These are phyloP conservation scores for Aspergillus arachidicola DNA, from an alignment of 2,329 filamentous ascomycete genomes.

Conservation along the genomic window DNA sequence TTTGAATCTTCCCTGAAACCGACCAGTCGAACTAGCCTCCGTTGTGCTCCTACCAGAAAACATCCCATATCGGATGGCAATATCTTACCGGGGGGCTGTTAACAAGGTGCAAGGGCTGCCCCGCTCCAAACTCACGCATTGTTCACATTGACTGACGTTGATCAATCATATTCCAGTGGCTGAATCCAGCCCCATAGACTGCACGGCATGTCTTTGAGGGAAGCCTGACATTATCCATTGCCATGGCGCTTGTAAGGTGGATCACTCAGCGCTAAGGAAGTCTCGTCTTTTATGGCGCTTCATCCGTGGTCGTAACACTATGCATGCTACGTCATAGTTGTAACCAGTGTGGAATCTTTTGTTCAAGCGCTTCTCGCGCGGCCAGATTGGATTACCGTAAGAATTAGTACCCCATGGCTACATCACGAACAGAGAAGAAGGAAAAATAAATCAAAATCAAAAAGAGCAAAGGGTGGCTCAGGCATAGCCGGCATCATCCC, in stretches of 20 bases:
- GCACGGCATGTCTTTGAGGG: neutral
- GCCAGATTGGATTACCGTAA: neutral
- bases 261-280: neutral
- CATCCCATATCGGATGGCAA: neutral
- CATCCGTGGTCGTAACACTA: neutral
- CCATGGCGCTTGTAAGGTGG: neutral
- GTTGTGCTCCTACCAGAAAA: neutral
- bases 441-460: neutral
- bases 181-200: neutral
- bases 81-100: neutral
- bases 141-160: neutral
- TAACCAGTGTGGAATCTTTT: too few species aligned
- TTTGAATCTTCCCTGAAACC: too few species aligned
- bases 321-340: neutral
- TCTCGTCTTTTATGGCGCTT: neutral
- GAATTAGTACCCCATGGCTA: neutral
- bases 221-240: neutral
- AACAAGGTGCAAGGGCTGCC: too few species aligned
- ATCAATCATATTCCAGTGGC: too few species aligned
- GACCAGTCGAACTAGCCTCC: too few species aligned
- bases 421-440: neutral
- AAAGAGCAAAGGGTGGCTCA: neutral
- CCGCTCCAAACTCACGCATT: neutral
- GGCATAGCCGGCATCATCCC: neutral
- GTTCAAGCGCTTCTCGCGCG: neutral